These are phyloP conservation scores for Loxodes magnus DNA, from an alignment of 73 alveolate genomes.

Conservation along the genomic window DNA sequence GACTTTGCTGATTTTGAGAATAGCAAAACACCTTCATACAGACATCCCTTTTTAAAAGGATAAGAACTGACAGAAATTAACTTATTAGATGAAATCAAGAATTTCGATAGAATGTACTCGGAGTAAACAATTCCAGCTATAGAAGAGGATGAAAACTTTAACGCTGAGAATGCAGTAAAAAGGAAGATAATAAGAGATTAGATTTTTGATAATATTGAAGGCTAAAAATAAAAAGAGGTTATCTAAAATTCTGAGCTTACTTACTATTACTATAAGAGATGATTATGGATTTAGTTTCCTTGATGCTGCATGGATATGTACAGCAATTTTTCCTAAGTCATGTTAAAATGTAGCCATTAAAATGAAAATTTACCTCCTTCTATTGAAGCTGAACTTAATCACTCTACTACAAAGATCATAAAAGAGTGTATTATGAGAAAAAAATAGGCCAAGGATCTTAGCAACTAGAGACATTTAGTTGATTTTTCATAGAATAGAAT, in stretches of 20 bases:
- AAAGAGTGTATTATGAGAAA: conserved; percentile 19
- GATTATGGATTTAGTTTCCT: conserved; percentile 48
- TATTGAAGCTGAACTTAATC: too few species aligned
- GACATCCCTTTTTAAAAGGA: conserved; percentile 43
- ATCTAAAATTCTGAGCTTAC: conserved; percentile 11
- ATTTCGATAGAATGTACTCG: conserved; percentile 13
- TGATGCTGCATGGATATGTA: conserved; percentile 45
- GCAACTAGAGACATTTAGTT: conserved; percentile 17
- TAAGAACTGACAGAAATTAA: conserved; percentile 28
- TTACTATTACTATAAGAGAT: conserved; percentile 42
- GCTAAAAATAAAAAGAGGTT: neutral
- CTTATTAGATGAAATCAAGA: conserved; percentile 26
- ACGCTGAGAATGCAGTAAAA: conserved; percentile 19
- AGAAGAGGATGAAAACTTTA: conserved; percentile 20
- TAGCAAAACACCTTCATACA: conserved; percentile 15
- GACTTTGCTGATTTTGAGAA: conserved; percentile 43
- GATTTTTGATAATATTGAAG: conserved; percentile 8
- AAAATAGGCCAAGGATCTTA: conserved; percentile 7
- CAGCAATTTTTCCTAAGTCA: conserved; percentile 25
- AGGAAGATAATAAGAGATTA: conserved; percentile 15
- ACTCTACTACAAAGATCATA: conserved; percentile 15
- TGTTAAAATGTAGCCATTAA: conserved; percentile 31
- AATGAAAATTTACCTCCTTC: conserved; percentile 22
- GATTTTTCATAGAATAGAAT: neutral
- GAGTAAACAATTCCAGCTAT: conserved; percentile 4